Percentiles rank a stretch among this genome's conserved stretches.
Evolutionary conservation across 2,329 filamentous ascomycete genomes (phyloP).

Genomic region (Aspergillus pseudotamarii): DNA sequence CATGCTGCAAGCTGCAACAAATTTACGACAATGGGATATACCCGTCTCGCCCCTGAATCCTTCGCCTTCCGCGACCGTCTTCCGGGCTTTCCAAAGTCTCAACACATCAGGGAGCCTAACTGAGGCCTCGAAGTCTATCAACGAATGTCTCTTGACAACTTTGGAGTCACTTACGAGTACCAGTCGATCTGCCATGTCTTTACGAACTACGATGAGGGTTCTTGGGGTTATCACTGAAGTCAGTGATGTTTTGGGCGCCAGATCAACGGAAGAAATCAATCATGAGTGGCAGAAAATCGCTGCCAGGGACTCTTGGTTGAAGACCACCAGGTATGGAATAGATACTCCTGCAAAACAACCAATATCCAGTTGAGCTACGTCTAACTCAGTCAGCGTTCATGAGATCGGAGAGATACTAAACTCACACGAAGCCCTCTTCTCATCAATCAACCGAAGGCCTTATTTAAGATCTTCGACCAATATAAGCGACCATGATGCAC

Average conservation of each 20-base stretch:
- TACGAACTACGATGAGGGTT: slow-evolving; percentile 62
- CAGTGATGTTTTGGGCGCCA: slow-evolving; percentile 71
- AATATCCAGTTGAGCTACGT: not conserved
- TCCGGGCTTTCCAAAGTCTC: slow-evolving; percentile 79
- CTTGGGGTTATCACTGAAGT: slow-evolving; percentile 80
- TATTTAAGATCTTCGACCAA: slow-evolving; percentile 63
- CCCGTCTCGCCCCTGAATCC: slow-evolving; percentile 67
- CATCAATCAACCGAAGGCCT: slow-evolving; percentile 72
- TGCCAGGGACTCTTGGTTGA: slow-evolving; percentile 75
- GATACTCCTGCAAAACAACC: not conserved
- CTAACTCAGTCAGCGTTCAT: slow-evolving; percentile 40
- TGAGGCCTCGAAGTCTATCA: slow-evolving; percentile 60
- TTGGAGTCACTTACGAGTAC: slow-evolving; percentile 43
- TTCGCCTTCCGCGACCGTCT: slow-evolving; percentile 70
- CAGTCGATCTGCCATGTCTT: slow-evolving; percentile 42
- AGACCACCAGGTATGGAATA: slow-evolving; percentile 68
- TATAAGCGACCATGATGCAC: slow-evolving; percentile 64
- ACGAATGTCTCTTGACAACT: slow-evolving; percentile 60
- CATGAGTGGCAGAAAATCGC: slow-evolving; percentile 66
- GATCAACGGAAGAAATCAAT: slow-evolving; percentile 62
- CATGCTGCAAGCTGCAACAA: slow-evolving; percentile 77
- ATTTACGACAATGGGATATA: slow-evolving; percentile 89
- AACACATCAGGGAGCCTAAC: slow-evolving; percentile 64
- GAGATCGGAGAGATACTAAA: slow-evolving; percentile 81
- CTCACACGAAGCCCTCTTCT: slow-evolving; percentile 80